phyloP scores from a whole-genome alignment of 108 stramenopile genomes.

The Fragilariopsis cylindrus region DNA sequence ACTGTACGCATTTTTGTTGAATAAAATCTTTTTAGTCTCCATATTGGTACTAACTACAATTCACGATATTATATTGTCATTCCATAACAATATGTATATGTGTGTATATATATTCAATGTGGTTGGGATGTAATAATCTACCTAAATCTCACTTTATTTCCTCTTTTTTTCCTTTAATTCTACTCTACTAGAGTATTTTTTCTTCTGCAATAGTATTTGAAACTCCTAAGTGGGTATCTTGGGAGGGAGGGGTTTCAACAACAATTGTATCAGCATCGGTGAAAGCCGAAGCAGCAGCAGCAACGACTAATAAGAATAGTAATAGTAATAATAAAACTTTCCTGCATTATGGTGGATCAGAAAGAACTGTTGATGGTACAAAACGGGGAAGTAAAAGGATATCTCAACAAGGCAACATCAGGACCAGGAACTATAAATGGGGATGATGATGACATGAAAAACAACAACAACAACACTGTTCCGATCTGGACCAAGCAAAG shows the following conservation, averaged over 20 bases:
- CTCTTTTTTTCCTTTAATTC: not conserved
- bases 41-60: not conserved
- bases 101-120: not conserved
- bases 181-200: constrained; percentile 46
- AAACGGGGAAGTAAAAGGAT: constrained; percentile 5
- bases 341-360: constrained; percentile 70
- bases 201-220: constrained; percentile 75
- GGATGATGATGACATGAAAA: not conserved
- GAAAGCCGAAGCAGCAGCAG: not conserved
- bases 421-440: not conserved
- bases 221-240: constrained; percentile 40
- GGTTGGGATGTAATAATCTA: no score
- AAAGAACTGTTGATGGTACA: constrained; percentile 65
- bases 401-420: not conserved
- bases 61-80: not conserved
- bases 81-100: not conserved
- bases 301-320: constrained; percentile 1
- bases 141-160: not conserved
- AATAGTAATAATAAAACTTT: constrained; percentile 7
- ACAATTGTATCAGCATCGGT: not conserved
- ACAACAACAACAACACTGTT: constrained; percentile 12
- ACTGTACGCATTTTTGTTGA: constrained; percentile 3
- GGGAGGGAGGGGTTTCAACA: not conserved
- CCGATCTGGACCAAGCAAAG: constrained; percentile 6
- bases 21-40: not conserved